Evolutionary conservation across 2,329 filamentous ascomycete species (phyloP).

Genomic region (Davidsoniella eucalypti): DNA sequence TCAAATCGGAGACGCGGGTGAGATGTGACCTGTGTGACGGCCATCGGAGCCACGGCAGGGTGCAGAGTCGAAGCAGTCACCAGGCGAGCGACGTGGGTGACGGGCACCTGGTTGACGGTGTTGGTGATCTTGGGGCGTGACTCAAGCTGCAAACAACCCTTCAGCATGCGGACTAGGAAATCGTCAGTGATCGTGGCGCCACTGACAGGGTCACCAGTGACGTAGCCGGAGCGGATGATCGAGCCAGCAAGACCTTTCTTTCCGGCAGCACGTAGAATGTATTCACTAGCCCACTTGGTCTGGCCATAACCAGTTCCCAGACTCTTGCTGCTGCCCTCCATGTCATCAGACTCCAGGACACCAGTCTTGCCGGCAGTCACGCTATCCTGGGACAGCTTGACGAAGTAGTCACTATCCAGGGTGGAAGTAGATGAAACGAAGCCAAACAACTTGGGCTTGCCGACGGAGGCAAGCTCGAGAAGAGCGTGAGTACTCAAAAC

Average conservation of each 20-base stretch:
- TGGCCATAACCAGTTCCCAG: slow-evolving; percentile 83
- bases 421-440: slow-evolving; percentile 74
- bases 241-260: slow-evolving; percentile 57
- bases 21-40: slow-evolving; percentile 60
- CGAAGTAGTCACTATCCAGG: slow-evolving; percentile 68
- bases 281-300: slow-evolving; percentile 65
- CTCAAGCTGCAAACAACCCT: slow-evolving; percentile 70
- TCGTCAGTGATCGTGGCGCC: slow-evolving; percentile 73
- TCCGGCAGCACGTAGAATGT: slow-evolving; percentile 63
- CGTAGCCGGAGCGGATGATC: slow-evolving; percentile 71
- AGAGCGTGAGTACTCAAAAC: slow-evolving; percentile 67
- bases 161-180: slow-evolving; percentile 72
- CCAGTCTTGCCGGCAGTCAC: slow-evolving; percentile 43
- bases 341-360: slow-evolving; percentile 60
- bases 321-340: slow-evolving; percentile 58
- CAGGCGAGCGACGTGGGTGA: slow-evolving; percentile 66
- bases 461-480: slow-evolving; percentile 57
- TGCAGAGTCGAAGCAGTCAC: slow-evolving; percentile 59
- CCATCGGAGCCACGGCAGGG: slow-evolving; percentile 27
- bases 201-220: slow-evolving; percentile 53
- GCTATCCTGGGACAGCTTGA: slow-evolving; percentile 51
- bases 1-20: slow-evolving; percentile 67
- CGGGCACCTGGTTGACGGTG: slow-evolving; percentile 78
- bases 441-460: slow-evolving; percentile 61
- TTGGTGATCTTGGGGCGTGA: slow-evolving; percentile 64